Conservation (phyloP, 495 filamentous ascomycete genomes). For the Zalerion maritima region DNA sequence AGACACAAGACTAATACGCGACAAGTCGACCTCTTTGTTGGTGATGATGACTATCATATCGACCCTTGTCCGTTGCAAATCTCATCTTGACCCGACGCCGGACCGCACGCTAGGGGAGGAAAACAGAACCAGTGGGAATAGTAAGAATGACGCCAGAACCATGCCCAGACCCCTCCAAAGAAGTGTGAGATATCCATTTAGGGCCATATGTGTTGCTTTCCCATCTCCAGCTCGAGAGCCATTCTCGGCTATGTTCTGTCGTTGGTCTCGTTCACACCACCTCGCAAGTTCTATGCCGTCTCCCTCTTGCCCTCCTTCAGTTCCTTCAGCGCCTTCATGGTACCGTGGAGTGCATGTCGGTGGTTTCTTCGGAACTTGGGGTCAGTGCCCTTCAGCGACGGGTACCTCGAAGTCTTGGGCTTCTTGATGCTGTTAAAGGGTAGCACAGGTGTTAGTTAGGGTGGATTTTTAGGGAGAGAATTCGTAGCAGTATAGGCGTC, state of each 20-base stretch:
- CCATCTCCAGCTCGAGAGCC: not conserved
- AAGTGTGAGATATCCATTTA: no score
- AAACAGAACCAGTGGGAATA: no score
- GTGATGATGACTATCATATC: no score
- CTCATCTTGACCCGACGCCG: no score
- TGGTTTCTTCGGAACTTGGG: slow-evolving; percentile 99
- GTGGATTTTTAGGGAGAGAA: slow-evolving; percentile 6
- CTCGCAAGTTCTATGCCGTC: slow-evolving; percentile 51
- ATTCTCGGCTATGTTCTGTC: not conserved
- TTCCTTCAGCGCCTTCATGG: slow-evolving; percentile 96
- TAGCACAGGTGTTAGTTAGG: no score
- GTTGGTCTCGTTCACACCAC: slow-evolving; percentile 4
- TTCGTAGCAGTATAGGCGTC: slow-evolving; percentile 1
- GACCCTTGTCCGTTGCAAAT: no score
- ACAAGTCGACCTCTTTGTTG: no score
- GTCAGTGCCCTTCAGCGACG: slow-evolving; percentile 95
- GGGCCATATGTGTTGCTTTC: no score
- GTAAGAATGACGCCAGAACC: no score
- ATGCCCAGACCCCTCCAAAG: no score
- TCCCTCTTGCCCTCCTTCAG: slow-evolving; percentile 92
- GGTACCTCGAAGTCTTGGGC: slow-evolving; percentile 97
- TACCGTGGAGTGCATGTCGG: slow-evolving; percentile 96
- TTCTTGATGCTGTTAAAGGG: slow-evolving; percentile 79
- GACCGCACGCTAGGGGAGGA: no score
- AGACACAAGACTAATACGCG: no score